Percentiles rank a stretch among this genome's conserved stretches.
Evolutionary conservation across 2,329 filamentous ascomycete species (phyloP).

Genomic region (Ceratocystis alfenasii): DNA sequence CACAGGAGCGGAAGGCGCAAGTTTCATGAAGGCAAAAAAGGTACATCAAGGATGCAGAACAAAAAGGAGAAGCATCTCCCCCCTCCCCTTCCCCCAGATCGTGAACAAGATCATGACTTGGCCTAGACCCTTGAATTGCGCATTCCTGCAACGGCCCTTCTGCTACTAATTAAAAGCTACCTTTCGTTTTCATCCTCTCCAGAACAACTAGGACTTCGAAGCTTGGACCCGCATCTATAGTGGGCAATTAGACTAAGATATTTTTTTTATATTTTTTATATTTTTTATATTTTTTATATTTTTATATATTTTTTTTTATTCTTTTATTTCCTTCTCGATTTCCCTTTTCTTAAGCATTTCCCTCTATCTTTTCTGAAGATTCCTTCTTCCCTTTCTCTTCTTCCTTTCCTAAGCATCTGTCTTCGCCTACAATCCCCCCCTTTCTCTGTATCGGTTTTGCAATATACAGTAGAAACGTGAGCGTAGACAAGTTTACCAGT

Average conservation of each 20-base stretch:
- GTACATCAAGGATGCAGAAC: neutral
- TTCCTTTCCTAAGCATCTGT: constrained; percentile 15
- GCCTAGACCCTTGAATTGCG: neutral
- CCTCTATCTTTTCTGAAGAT: neutral
- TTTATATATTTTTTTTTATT: too few species aligned
- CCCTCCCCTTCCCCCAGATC: too few species aligned
- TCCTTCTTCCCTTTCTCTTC: constrained; percentile 12
- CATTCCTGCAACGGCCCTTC: constrained; percentile 9
- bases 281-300: too few species aligned
- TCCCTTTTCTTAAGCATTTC: constrained; percentile 11
- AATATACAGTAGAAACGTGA: constrained; percentile 20
- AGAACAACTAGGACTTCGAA: neutral
- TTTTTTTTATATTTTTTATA: neutral
- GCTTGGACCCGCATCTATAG: constrained; percentile 2
- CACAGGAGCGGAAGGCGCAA: too few species aligned
- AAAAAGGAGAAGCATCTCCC: neutral
- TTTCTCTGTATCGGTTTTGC: constrained; percentile 21
- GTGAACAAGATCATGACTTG: neutral
- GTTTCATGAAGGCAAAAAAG: neutral
- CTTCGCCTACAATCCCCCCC: constrained; percentile 10
- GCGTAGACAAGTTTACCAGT: constrained; percentile 8
- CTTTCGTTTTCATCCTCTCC: too few species aligned
- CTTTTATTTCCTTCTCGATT: neutral
- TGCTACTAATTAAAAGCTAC: neutral
- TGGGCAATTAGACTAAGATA: constrained; percentile 1